These are phyloP conservation scores for Fusarium liriodendri DNA, from an alignment of 2,329 filamentous ascomycete genomes.

Conservation along the genomic window DNA sequence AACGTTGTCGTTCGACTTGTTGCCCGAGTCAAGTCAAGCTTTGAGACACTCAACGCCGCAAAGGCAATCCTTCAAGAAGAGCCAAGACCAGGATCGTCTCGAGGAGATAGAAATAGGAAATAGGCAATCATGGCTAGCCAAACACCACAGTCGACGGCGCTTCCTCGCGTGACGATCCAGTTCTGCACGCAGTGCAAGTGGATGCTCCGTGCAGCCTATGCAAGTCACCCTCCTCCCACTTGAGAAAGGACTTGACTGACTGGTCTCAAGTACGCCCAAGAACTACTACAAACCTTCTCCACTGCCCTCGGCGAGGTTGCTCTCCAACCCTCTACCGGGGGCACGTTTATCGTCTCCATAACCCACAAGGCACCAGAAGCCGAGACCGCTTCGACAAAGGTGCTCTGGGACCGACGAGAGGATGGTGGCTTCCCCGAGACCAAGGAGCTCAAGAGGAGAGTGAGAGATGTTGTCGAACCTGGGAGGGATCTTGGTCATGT, in stretches of 20 bases:
- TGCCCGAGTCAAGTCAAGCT: neutral
- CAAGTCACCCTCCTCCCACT: constrained; percentile 55
- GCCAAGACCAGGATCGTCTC: constrained; percentile 3
- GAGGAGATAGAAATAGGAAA: neutral
- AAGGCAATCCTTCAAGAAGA: neutral
- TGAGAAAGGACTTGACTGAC: neutral
- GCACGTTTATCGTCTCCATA: constrained; percentile 82
- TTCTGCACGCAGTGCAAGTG: constrained; percentile 96
- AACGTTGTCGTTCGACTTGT: neutral
- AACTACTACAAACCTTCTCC: constrained; percentile 92
- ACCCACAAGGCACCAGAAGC: constrained; percentile 47
- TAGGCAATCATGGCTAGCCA: constrained; percentile 24
- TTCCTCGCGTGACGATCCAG: constrained; percentile 83
- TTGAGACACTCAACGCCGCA: neutral
- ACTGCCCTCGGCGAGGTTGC: constrained; percentile 87
- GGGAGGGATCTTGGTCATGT: constrained; percentile 84
- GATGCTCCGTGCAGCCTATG: constrained; percentile 89
- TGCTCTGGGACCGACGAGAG: constrained; percentile 88
- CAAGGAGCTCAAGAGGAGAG: constrained; percentile 87
- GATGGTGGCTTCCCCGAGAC: constrained; percentile 95
- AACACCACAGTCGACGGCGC: constrained; percentile 22
- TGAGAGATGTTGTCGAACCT: constrained; percentile 86
- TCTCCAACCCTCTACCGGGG: constrained; percentile 85
- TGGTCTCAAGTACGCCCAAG: constrained; percentile 81
- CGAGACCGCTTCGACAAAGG: constrained; percentile 50